Base-by-base conservation (phyloP, 352 stramenopile genomes). In the Phytophthora brassicae region DNA sequence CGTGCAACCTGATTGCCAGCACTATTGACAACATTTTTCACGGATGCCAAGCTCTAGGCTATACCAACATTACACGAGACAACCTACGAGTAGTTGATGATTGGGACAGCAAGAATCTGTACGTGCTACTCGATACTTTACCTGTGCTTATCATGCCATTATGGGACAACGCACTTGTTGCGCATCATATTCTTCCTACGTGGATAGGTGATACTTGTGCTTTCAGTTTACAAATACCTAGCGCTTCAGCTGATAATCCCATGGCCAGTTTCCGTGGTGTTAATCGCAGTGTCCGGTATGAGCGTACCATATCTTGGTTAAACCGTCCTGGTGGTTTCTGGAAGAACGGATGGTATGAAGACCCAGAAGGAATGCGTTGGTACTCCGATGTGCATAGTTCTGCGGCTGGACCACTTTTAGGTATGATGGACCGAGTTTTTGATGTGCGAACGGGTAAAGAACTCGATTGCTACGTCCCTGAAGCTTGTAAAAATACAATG, bases 71-170 rank as follows among this genome's bases (percentile, higher is more conserved):
- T n/a, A 67, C 59, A 0, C 60, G 49, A 11, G 63, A 67, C 19
- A n/a, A 41, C 16, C 58, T 72, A 3, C 56, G 72, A 17, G 26
- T 70, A 8, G 49, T 72, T 11, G 58, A 66, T 4, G 56, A 56
- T 8, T 46, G 44, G 46, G 41, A 72, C 26, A 60, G 48, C 47
- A 62, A 65, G 0, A 56, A 49, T 26, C 24, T 67, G 19, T 47
- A 68, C 8, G 19, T 39, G 1, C 31, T 84, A 3, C 14, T 42
- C 0, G 19, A 68, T 39, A 59, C 71, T 12, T 38, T 84, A 3
- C 74, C 74, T 1, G 56, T 84, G 31, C 39, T 81, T 4, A 66
- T 72, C 12, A 41, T 82, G 35, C 73, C 76, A 8, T 79, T 56
- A 46, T 70, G 49, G 45, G 76, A 81, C 51, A 75, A 81, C 39